A percentile compares a stretch with the other conserved stretches of the same genome.
Conservation (phyloP, 164 flowering plant genomes). For the Brasenia schreberi region DNA sequence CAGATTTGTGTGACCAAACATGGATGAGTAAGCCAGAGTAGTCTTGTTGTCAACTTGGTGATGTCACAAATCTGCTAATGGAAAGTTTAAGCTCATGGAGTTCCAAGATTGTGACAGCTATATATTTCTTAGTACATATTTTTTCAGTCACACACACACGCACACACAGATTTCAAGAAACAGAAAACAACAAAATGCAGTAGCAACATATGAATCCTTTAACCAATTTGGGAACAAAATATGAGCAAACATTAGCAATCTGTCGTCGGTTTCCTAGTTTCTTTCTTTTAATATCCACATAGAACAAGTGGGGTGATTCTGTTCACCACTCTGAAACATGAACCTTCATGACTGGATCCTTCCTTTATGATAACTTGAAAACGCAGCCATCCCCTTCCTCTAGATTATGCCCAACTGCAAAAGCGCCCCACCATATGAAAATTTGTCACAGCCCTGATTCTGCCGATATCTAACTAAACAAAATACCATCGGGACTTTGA, state of each 20-base stretch:
- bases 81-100: too few species aligned
- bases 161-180: too few species aligned
- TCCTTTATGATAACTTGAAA: background rate
- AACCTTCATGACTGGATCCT: background rate
- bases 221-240: background rate
- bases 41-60: too few species aligned
- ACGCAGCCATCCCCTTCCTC: constrained; percentile 4
- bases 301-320: background rate
- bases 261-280: background rate
- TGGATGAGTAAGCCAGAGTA: too few species aligned
- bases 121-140: too few species aligned
- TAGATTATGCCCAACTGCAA: background rate
- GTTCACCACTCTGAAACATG: constrained; percentile 2
- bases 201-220: background rate
- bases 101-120: too few species aligned
- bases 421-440: background rate
- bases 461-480: background rate
- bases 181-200: background rate
- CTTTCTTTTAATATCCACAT: background rate
- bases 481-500: background rate
- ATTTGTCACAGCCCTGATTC: background rate
- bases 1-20: too few species aligned
- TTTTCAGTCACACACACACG: too few species aligned
- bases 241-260: background rate
- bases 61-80: too few species aligned